phyloP scores from a whole-genome alignment of 2,329 filamentous ascomycete species.

The Fusarium sp. region DNA sequence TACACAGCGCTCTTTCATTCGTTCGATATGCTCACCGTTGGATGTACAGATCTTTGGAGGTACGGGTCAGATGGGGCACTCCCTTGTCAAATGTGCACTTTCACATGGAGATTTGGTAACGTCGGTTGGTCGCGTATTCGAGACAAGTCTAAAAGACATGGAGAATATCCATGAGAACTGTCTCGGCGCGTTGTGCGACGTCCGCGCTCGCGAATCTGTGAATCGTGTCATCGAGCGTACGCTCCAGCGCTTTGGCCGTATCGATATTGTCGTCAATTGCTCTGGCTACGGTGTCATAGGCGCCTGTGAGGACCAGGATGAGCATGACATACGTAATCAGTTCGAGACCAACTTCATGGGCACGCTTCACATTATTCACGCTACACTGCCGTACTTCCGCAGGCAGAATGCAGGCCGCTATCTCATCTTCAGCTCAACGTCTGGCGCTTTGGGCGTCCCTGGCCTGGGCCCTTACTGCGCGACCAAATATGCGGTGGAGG shows the following conservation, averaged over 20 bases:
- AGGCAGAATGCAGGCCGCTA: constrained; percentile 81
- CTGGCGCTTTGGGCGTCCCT: constrained; percentile 91
- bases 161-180: constrained; percentile 76
- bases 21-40: constrained; percentile 1
- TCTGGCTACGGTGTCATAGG: constrained; percentile 96
- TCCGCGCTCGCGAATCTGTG: constrained; percentile 83
- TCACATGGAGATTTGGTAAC: constrained; percentile 84
- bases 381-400: constrained; percentile 88
- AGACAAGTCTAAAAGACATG: constrained; percentile 79
- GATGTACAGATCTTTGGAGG: constrained; percentile 82
- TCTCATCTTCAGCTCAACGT: constrained; percentile 93
- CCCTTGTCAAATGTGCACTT: constrained; percentile 84
- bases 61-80: constrained; percentile 96
- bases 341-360: constrained; percentile 99
- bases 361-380: constrained; percentile 90
- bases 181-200: constrained; percentile 87
- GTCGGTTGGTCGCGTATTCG: constrained; percentile 84
- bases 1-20: background rate
- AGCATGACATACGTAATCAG: constrained; percentile 92
- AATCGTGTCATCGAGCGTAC: constrained; percentile 74
- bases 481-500: constrained; percentile 96
- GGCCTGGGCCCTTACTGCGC: constrained; percentile 95
- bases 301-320: constrained; percentile 95
- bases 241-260: constrained; percentile 78
- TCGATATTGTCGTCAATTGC: constrained; percentile 93